Base-by-base conservation (phyloP, 2,329 filamentous ascomycete species). In the Pseudocercospora cruenta region DNA sequence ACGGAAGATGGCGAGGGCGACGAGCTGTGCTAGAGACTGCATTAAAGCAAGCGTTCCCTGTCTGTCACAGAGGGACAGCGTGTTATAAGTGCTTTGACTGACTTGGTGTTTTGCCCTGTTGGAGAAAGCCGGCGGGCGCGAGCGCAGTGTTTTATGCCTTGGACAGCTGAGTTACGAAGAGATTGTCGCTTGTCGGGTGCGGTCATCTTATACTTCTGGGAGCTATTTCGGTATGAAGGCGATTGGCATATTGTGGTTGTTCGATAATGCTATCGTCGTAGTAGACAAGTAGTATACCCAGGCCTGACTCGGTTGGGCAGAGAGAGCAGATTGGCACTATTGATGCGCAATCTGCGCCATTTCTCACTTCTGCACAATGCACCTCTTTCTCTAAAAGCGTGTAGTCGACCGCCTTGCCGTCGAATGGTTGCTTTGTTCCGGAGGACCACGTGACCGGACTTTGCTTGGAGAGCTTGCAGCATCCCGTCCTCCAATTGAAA, bases 261-360 rank as follows among this genome's bases (percentile, higher is more conserved):
- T 54, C 10, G 24, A 54, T 24, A 24, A 24, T 54, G 51, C 51
- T 8, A 54, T 54, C 51, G 24, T 54, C 21, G 51, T 54, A 28
- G 51, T 54, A 24, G 22, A 24, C 10, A 24, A 54, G 51, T 28
- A 54, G 51, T 54, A 54, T 54, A 54, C 51, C 51, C 51, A 54
- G 51, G 2, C 31, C 51, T 54, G 51, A 54, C 51, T 54, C 51
- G 51, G 22, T 24, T 49, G 45, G 45, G 45, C 45, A 10, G 45
- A 49, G 14, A 28, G 51, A 9, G 14, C 21, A 39, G 36, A 39
- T 39, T 39, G 36, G 36, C 36, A 39, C 36, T 39, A 28, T 54
- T 54, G 24, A 24, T 54, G 51, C 21, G 51, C 51, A 54, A 54
- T 54, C 51, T 24, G 24, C 45, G 51, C 51, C 24, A 26, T 28